These are phyloP conservation scores for Thyridium curvatum DNA, from an alignment of 2,329 filamentous ascomycete genomes.

Conservation along the genomic window DNA sequence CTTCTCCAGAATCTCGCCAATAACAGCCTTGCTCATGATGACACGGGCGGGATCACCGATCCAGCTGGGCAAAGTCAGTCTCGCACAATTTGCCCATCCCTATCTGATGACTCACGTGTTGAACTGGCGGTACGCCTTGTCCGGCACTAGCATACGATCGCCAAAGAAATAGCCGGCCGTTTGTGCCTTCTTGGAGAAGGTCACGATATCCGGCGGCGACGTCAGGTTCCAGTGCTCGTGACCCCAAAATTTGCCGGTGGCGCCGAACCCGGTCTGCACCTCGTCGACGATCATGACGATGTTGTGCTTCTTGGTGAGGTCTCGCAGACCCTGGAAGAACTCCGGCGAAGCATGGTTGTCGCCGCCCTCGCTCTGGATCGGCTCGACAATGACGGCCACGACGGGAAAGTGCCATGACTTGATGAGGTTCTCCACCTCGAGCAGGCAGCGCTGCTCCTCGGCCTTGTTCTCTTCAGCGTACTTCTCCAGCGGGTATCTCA, in stretches of 20 bases:
- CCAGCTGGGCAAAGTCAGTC: conserved; percentile 36
- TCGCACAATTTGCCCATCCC: too few species aligned
- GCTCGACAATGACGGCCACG: conserved; percentile 70
- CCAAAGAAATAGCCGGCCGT: conserved; percentile 79
- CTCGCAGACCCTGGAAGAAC: conserved; percentile 72
- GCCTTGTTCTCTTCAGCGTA: conserved; percentile 62
- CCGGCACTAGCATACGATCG: conserved; percentile 66
- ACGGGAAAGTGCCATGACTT: conserved; percentile 61
- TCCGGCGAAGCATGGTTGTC: conserved; percentile 76
- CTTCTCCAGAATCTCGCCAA: conserved; percentile 65
- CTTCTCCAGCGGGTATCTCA: conserved; percentile 72
- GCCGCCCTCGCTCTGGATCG: conserved; percentile 77
- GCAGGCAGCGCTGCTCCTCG: conserved; percentile 67
- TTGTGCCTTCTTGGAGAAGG: conserved; percentile 83
- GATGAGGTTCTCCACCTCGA: conserved; percentile 67
- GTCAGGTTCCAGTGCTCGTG: conserved; percentile 76
- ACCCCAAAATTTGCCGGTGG: conserved; percentile 84
- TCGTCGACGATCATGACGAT: conserved; percentile 77
- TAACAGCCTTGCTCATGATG: conserved; percentile 71
- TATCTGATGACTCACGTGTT: conserved; percentile 46
- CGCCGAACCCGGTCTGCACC: conserved; percentile 77
- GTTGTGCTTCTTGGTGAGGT: conserved; percentile 62
- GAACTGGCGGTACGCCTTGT: conserved; percentile 81
- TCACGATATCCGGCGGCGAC: conserved; percentile 76
- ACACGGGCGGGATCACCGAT: conserved; percentile 77